Evolutionary conservation across 768 basidiomycete genomes (phyloP).

Genomic region (Auricularia cornea): DNA sequence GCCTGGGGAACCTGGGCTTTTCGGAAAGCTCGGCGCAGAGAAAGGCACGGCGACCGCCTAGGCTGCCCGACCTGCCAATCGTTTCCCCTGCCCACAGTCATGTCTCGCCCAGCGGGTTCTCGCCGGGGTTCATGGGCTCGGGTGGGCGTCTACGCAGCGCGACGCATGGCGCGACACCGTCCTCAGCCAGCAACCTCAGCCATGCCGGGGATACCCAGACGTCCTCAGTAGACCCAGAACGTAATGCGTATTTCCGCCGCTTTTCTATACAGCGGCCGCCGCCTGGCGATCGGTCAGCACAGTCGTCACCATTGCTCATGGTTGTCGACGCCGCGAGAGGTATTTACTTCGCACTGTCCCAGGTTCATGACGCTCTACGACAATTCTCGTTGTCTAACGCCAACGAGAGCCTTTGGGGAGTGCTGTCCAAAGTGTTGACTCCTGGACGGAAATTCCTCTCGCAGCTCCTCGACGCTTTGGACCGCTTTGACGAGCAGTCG

Average conservation of each 20-base stretch:
- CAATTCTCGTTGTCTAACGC: constrained; percentile 79
- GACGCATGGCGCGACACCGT: neutral
- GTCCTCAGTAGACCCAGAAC: constrained; percentile 65
- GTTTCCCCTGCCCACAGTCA: neutral
- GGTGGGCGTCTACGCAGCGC: neutral
- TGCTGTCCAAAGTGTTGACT: constrained; percentile 77
- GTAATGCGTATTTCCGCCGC: constrained; percentile 92
- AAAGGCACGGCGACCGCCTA: constrained; percentile 4
- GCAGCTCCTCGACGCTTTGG: constrained; percentile 78
- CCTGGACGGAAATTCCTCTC: constrained; percentile 76
- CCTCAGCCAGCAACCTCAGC: neutral
- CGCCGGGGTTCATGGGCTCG: constrained; percentile 4
- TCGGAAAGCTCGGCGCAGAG: constrained; percentile 24
- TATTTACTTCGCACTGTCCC: constrained; percentile 84
- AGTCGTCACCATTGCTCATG: constrained; percentile 48
- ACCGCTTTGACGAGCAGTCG: constrained; percentile 81
- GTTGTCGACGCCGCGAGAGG: constrained; percentile 87
- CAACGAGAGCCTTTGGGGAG: constrained; percentile 72
- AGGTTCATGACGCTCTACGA: constrained; percentile 81
- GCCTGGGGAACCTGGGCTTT: constrained; percentile 40
- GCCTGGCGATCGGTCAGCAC: constrained; percentile 5
- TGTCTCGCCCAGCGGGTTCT: neutral
- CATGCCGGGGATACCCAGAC: constrained; percentile 12
- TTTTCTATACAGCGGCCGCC: constrained; percentile 65
- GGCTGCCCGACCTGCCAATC: neutral